Conservation (phyloP, 768 basidiomycete species). For the Tylopilus subfusipes region DNA sequence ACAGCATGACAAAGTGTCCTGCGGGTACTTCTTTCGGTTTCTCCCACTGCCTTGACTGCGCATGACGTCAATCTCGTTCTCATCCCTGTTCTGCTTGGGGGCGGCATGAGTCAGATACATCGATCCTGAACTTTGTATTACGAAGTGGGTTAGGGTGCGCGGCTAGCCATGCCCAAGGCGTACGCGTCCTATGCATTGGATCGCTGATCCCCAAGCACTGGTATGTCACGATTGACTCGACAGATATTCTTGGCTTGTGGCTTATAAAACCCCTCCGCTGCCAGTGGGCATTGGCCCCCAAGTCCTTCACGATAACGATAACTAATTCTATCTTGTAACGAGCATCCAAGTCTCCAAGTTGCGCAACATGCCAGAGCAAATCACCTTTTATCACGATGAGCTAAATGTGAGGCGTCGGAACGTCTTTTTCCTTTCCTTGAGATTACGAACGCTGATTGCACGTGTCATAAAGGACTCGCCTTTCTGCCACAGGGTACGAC, state of each 20-base stretch:
- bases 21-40: too few species aligned
- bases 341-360: background rate
- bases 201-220: background rate
- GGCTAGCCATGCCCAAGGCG: background rate
- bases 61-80: background rate
- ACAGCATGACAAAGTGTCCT: too few species aligned
- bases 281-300: background rate
- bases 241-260: background rate
- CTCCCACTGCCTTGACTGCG: too few species aligned
- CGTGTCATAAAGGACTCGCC: slow-evolving; percentile 44
- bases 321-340: background rate
- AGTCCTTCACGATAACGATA: background rate
- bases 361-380: slow-evolving; percentile 21
- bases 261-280: background rate
- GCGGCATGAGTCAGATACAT: background rate
- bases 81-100: background rate
- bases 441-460: background rate
- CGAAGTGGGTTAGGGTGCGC: background rate
- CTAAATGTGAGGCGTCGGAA: slow-evolving; percentile 32
- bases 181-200: background rate
- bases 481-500: slow-evolving; percentile 49
- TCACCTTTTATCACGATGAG: slow-evolving; percentile 38
- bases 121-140: too few species aligned
- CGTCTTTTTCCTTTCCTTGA: background rate
- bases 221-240: background rate